Evolutionary conservation across 1,139 yeast genomes (phyloP).

Genomic region (Candida sp.): DNA sequence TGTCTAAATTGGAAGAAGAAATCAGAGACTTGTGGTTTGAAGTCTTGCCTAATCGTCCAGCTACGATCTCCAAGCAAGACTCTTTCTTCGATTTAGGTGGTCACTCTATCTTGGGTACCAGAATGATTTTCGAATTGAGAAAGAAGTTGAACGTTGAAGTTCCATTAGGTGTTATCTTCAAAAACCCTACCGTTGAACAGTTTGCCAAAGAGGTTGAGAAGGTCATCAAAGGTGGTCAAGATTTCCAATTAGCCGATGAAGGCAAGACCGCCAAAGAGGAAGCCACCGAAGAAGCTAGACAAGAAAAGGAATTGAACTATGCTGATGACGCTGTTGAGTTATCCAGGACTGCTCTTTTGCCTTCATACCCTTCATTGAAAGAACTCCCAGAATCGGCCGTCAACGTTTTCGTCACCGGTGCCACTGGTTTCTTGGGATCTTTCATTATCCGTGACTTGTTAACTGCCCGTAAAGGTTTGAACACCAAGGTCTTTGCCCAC

Average conservation of each 20-base stretch:
- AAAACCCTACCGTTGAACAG: conserved; percentile 80
- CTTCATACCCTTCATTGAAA: conserved; percentile 34
- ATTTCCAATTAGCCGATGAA: conserved; percentile 46
- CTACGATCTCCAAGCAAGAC: conserved; percentile 74
- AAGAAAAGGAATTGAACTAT: conserved; percentile 51
- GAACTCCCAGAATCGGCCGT: conserved; percentile 38
- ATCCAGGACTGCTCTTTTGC: conserved; percentile 45
- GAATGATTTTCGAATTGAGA: conserved; percentile 94
- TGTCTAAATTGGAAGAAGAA: conserved; percentile 66
- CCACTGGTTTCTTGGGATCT: conserved; percentile 96
- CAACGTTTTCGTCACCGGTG: conserved; percentile 90
- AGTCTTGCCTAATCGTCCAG: conserved; percentile 86
- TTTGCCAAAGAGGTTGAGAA: conserved; percentile 78
- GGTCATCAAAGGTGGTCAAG: conserved; percentile 52
- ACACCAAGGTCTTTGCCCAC: conserved; percentile 77
- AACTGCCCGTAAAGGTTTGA: conserved; percentile 40
- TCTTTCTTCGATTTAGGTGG: conserved; percentile 98
- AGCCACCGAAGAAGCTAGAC: conserved; percentile 17
- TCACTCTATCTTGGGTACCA: conserved; percentile 94
- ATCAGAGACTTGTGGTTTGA: conserved; percentile 85
- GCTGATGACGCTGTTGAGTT: conserved; percentile 76
- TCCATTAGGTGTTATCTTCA: conserved; percentile 90
- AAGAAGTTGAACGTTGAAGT: conserved; percentile 77
- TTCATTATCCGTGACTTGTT: conserved; percentile 81
- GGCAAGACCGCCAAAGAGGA: conserved; percentile 8